phyloP scores from a whole-genome alignment of 192 early-diverging fungal species.

The Linnemannia schmuckeri region DNA sequence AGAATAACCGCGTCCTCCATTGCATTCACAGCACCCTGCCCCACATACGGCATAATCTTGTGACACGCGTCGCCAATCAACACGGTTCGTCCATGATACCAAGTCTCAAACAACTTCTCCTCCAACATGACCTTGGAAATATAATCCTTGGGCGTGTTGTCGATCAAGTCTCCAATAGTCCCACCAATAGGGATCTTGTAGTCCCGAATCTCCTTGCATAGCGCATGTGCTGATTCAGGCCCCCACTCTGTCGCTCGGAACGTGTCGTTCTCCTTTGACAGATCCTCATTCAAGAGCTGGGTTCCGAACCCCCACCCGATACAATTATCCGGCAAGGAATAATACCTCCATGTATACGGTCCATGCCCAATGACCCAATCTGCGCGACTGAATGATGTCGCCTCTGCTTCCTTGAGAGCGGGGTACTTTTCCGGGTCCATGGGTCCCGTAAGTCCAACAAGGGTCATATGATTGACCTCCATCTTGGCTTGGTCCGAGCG shows the following conservation, averaged over 20 bases:
- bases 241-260: conserved; percentile 18
- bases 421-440: conserved; percentile 20
- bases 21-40: conserved; percentile 3
- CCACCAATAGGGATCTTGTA: conserved; percentile 3
- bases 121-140: conserved; percentile 13
- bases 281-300: not conserved
- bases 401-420: not conserved
- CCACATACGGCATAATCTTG: not conserved
- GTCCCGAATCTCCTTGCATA: not conserved
- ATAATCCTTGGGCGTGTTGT: not conserved
- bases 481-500: not conserved
- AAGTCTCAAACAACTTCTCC: conserved; percentile 22
- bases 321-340: not conserved
- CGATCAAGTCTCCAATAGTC: conserved; percentile 7
- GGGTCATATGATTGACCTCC: not conserved
- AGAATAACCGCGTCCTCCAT: conserved; percentile 18
- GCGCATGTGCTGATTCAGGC: not conserved
- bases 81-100: conserved; percentile 15
- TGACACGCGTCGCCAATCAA: conserved; percentile 14
- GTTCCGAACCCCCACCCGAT: conserved; percentile 23
- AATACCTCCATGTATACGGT: not conserved
- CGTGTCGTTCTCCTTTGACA: not conserved
- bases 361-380: not conserved
- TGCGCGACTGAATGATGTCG: not conserved
- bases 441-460: conserved; percentile 16